Evolutionary conservation across 805 yeast genomes (phyloP), one percentile per base, ranked within the genome.

Genomic region (Saturnispora besseyi): DNA sequence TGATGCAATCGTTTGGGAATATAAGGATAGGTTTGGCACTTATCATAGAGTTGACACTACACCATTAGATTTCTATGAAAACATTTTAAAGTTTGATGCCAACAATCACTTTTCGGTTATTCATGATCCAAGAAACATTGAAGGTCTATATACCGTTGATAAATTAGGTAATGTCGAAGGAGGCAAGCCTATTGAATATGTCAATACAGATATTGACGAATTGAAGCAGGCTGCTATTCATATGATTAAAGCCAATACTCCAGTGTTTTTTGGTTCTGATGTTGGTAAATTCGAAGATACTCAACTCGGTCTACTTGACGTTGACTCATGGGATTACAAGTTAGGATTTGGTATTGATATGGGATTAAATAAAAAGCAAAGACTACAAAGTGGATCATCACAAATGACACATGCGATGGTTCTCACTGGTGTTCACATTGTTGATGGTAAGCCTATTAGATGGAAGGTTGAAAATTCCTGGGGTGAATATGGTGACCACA

Each of bases 371-470:
- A 73, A 73, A 50, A 61, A 59, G 31, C 68, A 65, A 52, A 58
- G 70, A 38, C 53, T 66, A 30, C 48, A 63, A 52, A 53, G 68
- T 11, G 69, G 68, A 10, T 66, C 70, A 5, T 82, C 90, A 24
- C 74, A 78, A 57, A 86, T 88, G 93, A 87, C 95, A 13, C 96
- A 87, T 61, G 96, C 96, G 31, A 87, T 87, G 96, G 79, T 82
- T 7, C 75, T 87, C 54, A 81, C 88, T 21, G 95, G 86, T 40
- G 93, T 86, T 46, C 90, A 87, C 64, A 64, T 88, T 29, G 54
- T 64, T 36, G 66, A 72, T 32, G 84, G 81, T 7, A 71, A 73
- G 56, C 87, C 89, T 26, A 66, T 77, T 26, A 76, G 88, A 59
- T 84, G 87, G 78, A 76, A 79, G 61, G 88, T 84, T 41, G 89